phyloP scores from a whole-genome alignment of 2,329 filamentous ascomycete species.

The Arthrocladium fulminans region DNA sequence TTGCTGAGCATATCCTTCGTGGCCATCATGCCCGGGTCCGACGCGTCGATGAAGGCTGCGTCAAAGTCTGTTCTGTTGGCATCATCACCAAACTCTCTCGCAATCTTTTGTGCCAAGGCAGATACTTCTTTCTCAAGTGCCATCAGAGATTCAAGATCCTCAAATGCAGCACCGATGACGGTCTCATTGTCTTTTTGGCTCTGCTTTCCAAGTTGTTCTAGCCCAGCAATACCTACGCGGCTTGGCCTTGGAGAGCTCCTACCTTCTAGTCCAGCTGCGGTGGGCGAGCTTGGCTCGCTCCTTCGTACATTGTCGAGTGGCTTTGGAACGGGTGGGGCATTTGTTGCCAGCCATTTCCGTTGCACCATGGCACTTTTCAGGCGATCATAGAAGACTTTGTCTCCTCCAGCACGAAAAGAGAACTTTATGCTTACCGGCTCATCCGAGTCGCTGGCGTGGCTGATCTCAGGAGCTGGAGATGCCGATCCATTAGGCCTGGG shows the following conservation, averaged over 20 bases:
- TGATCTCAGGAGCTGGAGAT: constrained; percentile 67
- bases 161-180: constrained; percentile 87
- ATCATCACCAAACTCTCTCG: constrained; percentile 54
- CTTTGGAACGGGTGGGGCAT: constrained; percentile 77
- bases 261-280: constrained; percentile 25
- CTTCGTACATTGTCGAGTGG: constrained; percentile 32
- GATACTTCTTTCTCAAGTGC: constrained; percentile 94
- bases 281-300: constrained; percentile 16
- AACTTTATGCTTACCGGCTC: constrained; percentile 72
- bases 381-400: constrained; percentile 80
- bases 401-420: constrained; percentile 73
- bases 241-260: constrained; percentile 36
- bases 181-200: constrained; percentile 86
- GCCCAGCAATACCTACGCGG: constrained; percentile 78
- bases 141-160: constrained; percentile 94
- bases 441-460: constrained; percentile 36
- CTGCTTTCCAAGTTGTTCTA: constrained; percentile 77
- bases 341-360: constrained; percentile 87
- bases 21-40: constrained; percentile 77
- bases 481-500: constrained; percentile 46
- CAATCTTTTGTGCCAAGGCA: constrained; percentile 80
- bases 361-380: constrained; percentile 82
- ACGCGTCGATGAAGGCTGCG: constrained; percentile 69
- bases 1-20: constrained; percentile 90
- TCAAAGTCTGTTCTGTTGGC: constrained; percentile 51